A percentile compares a stretch with the other conserved stretches of the same genome.
Evolutionary conservation across 192 early-diverging fungal species (phyloP).

Genomic region (Backusella morwellensis): DNA sequence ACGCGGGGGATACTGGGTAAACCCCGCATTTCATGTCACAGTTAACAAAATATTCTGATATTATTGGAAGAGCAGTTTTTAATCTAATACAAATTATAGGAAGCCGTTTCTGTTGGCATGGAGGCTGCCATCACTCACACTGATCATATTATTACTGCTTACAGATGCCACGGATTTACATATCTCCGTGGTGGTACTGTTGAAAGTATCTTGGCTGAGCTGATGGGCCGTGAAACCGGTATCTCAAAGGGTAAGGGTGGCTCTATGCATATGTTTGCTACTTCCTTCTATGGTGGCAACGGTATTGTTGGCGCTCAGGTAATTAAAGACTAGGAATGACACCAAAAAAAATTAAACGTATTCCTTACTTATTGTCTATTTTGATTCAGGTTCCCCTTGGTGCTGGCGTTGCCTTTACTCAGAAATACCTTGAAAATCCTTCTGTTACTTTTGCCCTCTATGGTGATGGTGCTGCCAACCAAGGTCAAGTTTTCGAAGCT

Average conservation of each 20-base stretch:
- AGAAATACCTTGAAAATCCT: slow-evolving; percentile 81
- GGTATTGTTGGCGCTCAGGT: slow-evolving; percentile 97
- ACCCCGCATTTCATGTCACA: slow-evolving; percentile 9
- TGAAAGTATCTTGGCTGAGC: slow-evolving; percentile 68
- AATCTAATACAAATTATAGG: slow-evolving; percentile 37
- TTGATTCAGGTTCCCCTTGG: slow-evolving; percentile 63
- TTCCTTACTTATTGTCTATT: background rate
- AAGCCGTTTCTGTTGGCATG: slow-evolving; percentile 93
- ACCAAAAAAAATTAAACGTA: background rate
- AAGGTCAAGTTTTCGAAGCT: slow-evolving; percentile 98
- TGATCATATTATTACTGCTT: slow-evolving; percentile 97
- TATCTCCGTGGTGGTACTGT: slow-evolving; percentile 75
- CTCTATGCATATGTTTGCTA: slow-evolving; percentile 99
- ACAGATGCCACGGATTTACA: slow-evolving; percentile 98
- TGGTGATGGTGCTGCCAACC: slow-evolving; percentile 97
- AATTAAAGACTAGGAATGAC: slow-evolving; percentile 16
- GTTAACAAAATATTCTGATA: background rate
- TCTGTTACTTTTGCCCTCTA: slow-evolving; percentile 90
- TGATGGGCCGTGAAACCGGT: slow-evolving; percentile 83
- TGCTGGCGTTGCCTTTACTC: slow-evolving; percentile 85
- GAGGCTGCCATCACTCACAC: slow-evolving; percentile 82
- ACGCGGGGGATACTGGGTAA: slow-evolving; percentile 21
- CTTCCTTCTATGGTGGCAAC: slow-evolving; percentile 97
- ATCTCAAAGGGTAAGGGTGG: slow-evolving; percentile 95
- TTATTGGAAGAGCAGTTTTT: background rate